phyloP scores from a whole-genome alignment of 129 eudicot species.

The Gnaphalium uliginosum region DNA sequence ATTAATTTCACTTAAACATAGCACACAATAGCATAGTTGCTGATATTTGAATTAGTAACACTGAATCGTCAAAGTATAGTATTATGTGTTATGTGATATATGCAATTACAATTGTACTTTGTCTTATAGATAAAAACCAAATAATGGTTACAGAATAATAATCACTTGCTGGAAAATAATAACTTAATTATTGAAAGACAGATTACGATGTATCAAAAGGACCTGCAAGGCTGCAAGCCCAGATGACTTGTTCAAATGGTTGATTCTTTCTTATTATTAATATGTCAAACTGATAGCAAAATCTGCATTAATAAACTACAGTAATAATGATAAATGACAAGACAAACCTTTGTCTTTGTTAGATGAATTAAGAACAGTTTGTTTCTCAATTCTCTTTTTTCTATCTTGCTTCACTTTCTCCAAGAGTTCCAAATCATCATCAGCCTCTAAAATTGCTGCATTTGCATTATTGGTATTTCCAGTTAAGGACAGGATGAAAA shows the following conservation, averaged over 20 bases:
- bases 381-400: conserved; percentile 86
- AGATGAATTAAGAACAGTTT: conserved; percentile 70
- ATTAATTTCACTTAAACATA: not conserved
- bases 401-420: conserved; percentile 87
- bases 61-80: no score
- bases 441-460: conserved; percentile 90
- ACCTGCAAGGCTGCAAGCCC: no score
- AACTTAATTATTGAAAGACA: no score
- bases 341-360: conserved; percentile 67
- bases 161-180: not conserved
- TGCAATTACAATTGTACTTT: not conserved
- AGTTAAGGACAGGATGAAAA: conserved; percentile 46
- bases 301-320: not conserved
- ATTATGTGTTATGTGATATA: not conserved
- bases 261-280: not conserved
- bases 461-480: conserved; percentile 44
- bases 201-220: no score
- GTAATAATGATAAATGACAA: conserved; percentile 1
- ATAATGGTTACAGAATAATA: not conserved
- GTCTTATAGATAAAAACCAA: not conserved
- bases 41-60: not conserved
- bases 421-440: conserved; percentile 84
- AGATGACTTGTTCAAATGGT: no score
- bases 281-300: not conserved
- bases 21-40: not conserved